A percentile compares a stretch with the other conserved stretches of the same genome.
These are phyloP conservation scores for Tubosaeta sp. DNA, from an alignment of 768 basidiomycete species.

Conservation along the genomic window DNA sequence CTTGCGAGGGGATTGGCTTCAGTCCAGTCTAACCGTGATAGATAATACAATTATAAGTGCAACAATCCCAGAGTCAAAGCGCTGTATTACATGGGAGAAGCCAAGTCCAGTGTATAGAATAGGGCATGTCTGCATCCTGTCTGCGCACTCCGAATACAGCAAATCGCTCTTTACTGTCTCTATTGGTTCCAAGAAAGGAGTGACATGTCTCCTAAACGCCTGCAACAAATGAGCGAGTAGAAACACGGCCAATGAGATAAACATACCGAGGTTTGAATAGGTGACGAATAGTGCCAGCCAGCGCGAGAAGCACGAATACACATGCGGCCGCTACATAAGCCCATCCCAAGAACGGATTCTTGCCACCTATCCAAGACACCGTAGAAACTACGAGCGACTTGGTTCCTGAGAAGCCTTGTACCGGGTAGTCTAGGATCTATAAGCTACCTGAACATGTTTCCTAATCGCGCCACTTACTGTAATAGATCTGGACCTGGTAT, in stretches of 20 bases:
- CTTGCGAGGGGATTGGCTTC: slow-evolving; percentile 65
- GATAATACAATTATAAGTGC: slow-evolving; percentile 23
- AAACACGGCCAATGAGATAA: not conserved
- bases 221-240: slow-evolving; percentile 24
- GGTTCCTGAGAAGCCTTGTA: slow-evolving; percentile 84
- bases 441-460: not conserved
- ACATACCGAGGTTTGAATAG: slow-evolving; percentile 84
- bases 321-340: slow-evolving; percentile 89
- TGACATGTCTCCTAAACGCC: slow-evolving; percentile 84
- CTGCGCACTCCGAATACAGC: slow-evolving; percentile 3
- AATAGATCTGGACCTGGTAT: slow-evolving; percentile 71
- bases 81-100: slow-evolving; percentile 21
- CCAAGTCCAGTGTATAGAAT: slow-evolving; percentile 19
- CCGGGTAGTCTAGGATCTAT: slow-evolving; percentile 78
- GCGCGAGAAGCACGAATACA: slow-evolving; percentile 82
- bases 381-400: slow-evolving; percentile 97
- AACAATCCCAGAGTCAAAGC: slow-evolving; percentile 7
- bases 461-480: slow-evolving; percentile 50
- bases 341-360: slow-evolving; percentile 98
- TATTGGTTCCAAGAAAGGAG: slow-evolving; percentile 79
- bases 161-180: not conserved
- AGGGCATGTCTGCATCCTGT: slow-evolving; percentile 3
- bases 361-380: slow-evolving; percentile 97
- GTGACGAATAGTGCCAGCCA: slow-evolving; percentile 88
- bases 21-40: slow-evolving; percentile 20